These are phyloP conservation scores for Colletotrichum sidae DNA, from an alignment of 2,329 filamentous ascomycete genomes.

Conservation along the genomic window DNA sequence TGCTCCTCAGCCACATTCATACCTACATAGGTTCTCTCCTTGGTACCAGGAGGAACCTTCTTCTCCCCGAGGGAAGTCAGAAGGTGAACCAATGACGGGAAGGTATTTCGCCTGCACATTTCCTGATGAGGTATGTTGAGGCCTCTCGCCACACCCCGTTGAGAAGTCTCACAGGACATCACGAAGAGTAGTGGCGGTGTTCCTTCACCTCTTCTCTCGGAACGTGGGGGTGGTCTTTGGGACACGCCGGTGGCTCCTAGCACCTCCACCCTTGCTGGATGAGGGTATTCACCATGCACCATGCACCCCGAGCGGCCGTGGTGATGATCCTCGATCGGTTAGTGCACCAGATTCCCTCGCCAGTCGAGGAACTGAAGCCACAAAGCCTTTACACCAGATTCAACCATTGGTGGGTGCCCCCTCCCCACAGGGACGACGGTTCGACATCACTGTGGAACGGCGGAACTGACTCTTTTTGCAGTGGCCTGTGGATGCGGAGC, in stretches of 20 bases:
- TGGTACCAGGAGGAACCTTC: slow-evolving; percentile 19
- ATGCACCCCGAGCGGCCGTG: slow-evolving; percentile 1
- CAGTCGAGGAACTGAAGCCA: background rate
- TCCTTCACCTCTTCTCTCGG: slow-evolving; percentile 1
- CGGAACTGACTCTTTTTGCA: background rate
- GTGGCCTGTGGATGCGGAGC: slow-evolving; percentile 12
- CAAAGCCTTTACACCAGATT: background rate
- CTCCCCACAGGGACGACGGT: background rate
- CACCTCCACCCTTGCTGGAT: background rate
- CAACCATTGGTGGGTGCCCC: background rate
- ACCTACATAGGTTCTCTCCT: background rate
- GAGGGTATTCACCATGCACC: slow-evolving; percentile 3
- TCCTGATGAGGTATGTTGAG: slow-evolving; percentile 35
- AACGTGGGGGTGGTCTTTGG: slow-evolving; percentile 8
- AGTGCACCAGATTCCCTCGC: too few relatives aligned
- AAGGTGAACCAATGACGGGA: slow-evolving; percentile 36
- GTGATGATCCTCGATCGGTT: slow-evolving; percentile 13
- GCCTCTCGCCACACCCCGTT: slow-evolving; percentile 15
- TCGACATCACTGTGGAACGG: too few relatives aligned
- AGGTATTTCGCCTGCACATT: slow-evolving; percentile 20
- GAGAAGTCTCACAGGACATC: slow-evolving; percentile 14
- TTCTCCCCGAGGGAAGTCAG: slow-evolving; percentile 22
- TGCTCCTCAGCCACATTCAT: slow-evolving; percentile 22
- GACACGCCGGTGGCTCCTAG: slow-evolving; percentile 6
- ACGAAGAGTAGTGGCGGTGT: slow-evolving; percentile 17